Evolutionary conservation across 805 yeast genomes (phyloP), one percentile per base, ranked within the genome.

Genomic region (Debaryomyces tyrocola): DNA sequence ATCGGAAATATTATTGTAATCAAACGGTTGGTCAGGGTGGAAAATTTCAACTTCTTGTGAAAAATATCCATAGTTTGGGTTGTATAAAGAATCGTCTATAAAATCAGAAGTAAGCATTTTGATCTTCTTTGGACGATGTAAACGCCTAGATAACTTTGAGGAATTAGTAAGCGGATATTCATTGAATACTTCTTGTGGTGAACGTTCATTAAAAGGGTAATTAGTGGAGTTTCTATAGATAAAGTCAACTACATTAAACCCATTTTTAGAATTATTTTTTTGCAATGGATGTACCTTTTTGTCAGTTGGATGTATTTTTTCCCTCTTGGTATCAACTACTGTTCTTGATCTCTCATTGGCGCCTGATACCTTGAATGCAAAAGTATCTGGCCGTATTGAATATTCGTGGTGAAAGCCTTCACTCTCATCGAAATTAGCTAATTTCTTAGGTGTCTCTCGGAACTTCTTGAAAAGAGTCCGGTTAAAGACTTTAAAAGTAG

Each of bases 1-100:
- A 44, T 82, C 85, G 11, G 65, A 60, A 46, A 87, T 67, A 24
- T 77, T 64, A 28, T 73, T 70, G 60, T 83, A 88, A 38, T 83
- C 78, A 55, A 87, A 83, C 0, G 91, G 88, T 38, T 73, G 64
- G 20, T 77, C 79, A 1, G 84, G 82, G 48, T 85, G 84, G 63
- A 84, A 87, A 53, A 87, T 87, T 57, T 84, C 87, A 7, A 87
- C 95, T 52, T 86, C 86, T 53, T 82, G 78, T 1, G 90, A 76
- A 56, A 89, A 89, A 63, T 89, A 90, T 1, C 96, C 96, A 60
- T 89, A 89, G 52, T 75, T 58, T 0, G 92, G 90, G 64, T 90
- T 87, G 60, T 89, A 89, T 55, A 89, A 66, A 15, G 92, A 84
- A 61, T 89, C 95, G 56, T 88, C 95, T 47, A 89, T 90, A 64